Base-by-base conservation (phyloP, 2,329 filamentous ascomycete genomes). In the Akanthomyces uredinophilus region DNA sequence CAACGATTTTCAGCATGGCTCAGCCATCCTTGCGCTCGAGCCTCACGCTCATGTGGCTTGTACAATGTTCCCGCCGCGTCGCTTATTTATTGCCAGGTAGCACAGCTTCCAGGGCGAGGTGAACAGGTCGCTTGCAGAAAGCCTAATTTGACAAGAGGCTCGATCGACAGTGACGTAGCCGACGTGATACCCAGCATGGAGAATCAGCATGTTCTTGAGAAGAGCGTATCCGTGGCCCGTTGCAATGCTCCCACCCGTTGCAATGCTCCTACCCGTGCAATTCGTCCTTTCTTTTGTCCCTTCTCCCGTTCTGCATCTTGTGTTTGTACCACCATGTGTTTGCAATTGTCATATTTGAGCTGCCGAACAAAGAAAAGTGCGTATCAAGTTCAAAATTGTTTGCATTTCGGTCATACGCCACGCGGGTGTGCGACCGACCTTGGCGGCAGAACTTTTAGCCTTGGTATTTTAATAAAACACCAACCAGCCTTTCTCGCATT, bases 11-110 rank as follows among this genome's bases (percentile, higher is more conserved):
- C 5, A 53, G 39, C n/a, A 35, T 53, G 18, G 57, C 47, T 20
- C n/a, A 7, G 6, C 37, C 16, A 20, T 16, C 32, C n/a, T 27
- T 39, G 22, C 37, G 37, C 18, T 32, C 37, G 27, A 7, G 55
- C 7, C 56, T 39, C 47, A 37, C 16, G 39, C 24, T 20, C 49
- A 24, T 46, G 35, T n/a, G 18, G 47, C 49, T 5, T 35, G 46
- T 52, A 20, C 37, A 37, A 53, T 59, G 55, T 46, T 60, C 37
- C 35, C 47, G 39, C 53, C 58, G 58, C 58, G 39, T 60, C 58
- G 58, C 58, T 53, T 46, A 46, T 53, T 60, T 53, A 37, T n/a
- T 52, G 16, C 47, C 27, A 39, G 5, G 41, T 53, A 8, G 29
- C 29, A 60, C 58, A 14, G 39, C 47, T 18, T 27, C 49, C 58